Conservation (phyloP, 2,329 filamentous ascomycete species). For the Diplodia corticola region DNA sequence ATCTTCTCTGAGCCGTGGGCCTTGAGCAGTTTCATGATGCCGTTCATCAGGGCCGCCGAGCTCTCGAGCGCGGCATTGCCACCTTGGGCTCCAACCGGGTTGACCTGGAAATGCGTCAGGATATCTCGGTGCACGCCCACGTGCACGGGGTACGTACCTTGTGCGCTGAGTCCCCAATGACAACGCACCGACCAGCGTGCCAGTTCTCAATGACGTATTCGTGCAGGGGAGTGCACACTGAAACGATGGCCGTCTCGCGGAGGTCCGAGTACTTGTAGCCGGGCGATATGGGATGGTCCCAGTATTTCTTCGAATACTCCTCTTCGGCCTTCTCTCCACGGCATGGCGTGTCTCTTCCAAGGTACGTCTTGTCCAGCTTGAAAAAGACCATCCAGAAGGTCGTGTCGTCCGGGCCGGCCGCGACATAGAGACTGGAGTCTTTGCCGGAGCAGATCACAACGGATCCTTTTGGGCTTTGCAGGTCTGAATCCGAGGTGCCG, state of each 20-base stretch:
- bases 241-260: slow-evolving; percentile 30
- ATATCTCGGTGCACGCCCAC: neutral
- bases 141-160: slow-evolving; percentile 33
- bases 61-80: slow-evolving; percentile 30
- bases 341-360: slow-evolving; percentile 30
- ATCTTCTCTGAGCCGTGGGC: neutral
- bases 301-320: slow-evolving; percentile 29
- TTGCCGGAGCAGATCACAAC: slow-evolving; percentile 21
- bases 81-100: slow-evolving; percentile 26
- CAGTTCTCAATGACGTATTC: slow-evolving; percentile 43
- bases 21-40: neutral
- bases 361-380: slow-evolving; percentile 29
- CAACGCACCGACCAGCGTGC: slow-evolving; percentile 42
- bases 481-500: neutral
- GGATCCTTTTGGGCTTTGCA: neutral
- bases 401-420: slow-evolving; percentile 26
- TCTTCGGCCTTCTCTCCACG: slow-evolving; percentile 38
- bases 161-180: slow-evolving; percentile 46
- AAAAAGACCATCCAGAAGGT: slow-evolving; percentile 31
- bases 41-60: slow-evolving; percentile 26
- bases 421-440: slow-evolving; percentile 25
- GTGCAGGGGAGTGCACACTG: slow-evolving; percentile 34
- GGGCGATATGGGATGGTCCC: slow-evolving; percentile 31
- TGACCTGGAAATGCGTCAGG: slow-evolving; percentile 16
- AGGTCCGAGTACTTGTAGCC: slow-evolving; percentile 38